phyloP scores from a whole-genome alignment of 345 rosid species.

The Viola odorata region DNA sequence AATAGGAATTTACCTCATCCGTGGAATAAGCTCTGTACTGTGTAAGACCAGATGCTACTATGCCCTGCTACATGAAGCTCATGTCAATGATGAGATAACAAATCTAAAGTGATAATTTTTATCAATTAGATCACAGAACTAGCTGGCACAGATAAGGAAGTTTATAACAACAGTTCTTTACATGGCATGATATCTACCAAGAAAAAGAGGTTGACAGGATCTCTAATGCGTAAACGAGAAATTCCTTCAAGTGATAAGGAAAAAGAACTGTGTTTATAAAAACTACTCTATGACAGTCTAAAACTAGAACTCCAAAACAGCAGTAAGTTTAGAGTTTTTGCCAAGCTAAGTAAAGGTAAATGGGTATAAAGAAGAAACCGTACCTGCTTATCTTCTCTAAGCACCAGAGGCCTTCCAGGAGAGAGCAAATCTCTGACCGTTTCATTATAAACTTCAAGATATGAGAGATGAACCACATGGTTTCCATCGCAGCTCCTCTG shows the following conservation, averaged over 20 bases:
- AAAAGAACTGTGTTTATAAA: background rate
- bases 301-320: background rate
- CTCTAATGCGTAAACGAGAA: background rate
- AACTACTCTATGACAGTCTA: background rate
- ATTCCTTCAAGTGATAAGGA: background rate
- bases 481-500: constrained; percentile 85
- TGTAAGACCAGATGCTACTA: constrained; percentile 87
- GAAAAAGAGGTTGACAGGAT: background rate
- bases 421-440: constrained; percentile 89
- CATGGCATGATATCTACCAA: background rate
- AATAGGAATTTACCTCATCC: constrained; percentile 53
- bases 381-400: constrained; percentile 94
- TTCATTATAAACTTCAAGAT: constrained; percentile 94
- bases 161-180: background rate
- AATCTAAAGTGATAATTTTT: background rate
- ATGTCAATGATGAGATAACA: background rate
- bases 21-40: constrained; percentile 94
- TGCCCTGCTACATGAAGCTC: constrained; percentile 46
- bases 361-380: background rate
- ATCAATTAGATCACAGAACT: too few species aligned
- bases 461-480: constrained; percentile 82
- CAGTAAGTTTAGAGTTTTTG: background rate
- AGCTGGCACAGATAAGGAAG: constrained; percentile 11
- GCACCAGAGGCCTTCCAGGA: constrained; percentile 92
- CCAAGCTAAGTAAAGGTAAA: background rate